Evolutionary conservation across 257 asterid genomes (phyloP).

Genomic region (Penstemon barbatus): DNA sequence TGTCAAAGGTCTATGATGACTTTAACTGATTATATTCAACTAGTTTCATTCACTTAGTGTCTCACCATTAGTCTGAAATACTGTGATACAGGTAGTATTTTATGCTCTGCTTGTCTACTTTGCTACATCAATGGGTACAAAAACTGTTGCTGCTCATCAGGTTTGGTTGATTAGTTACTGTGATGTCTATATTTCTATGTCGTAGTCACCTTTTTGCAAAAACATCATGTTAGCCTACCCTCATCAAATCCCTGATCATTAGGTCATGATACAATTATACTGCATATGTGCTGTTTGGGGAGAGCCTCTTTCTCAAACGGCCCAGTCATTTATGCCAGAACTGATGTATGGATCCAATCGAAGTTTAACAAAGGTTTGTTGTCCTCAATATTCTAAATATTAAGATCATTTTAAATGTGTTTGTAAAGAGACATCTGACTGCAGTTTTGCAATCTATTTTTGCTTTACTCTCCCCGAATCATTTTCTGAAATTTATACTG

Average conservation of each 20-base stretch:
- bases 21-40: constrained; percentile 17
- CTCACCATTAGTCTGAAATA: constrained; percentile 23
- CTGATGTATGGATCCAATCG: constrained; percentile 71
- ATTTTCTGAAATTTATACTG: constrained; percentile 6
- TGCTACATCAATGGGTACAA: constrained; percentile 80
- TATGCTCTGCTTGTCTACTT: constrained; percentile 73
- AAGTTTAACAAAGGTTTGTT: constrained; percentile 60
- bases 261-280: constrained; percentile 87
- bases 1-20: constrained; percentile 63
- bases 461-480: background rate
- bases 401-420: background rate
- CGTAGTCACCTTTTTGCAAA: background rate
- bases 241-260: constrained; percentile 16
- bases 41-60: constrained; percentile 16
- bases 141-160: constrained; percentile 84
- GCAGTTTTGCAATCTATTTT: background rate
- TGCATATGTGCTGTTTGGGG: constrained; percentile 81
- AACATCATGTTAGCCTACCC: constrained; percentile 7
- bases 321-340: constrained; percentile 90
- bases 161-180: constrained; percentile 32
- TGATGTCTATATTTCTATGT: background rate
- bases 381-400: constrained; percentile 2
- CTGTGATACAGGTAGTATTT: constrained; percentile 48
- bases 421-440: constrained; percentile 12
- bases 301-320: constrained; percentile 90